Base-by-base conservation (phyloP, 805 yeast genomes). In the Schwanniomyces pseudopolymorphus region DNA sequence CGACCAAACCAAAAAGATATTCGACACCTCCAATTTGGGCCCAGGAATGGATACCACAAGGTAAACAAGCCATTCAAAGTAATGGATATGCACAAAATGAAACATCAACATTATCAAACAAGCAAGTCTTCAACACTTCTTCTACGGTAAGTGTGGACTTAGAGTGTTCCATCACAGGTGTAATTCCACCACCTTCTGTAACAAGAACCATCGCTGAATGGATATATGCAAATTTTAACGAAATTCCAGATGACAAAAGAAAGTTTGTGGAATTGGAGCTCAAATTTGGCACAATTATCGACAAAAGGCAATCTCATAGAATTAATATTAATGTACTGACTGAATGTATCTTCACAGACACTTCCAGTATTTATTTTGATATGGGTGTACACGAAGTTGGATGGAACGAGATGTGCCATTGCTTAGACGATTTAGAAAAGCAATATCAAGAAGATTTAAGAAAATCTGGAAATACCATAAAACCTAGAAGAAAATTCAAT, bases 161-260 rank as follows among this genome's bases (percentile, higher is more conserved):
- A 36, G 75, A 72, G 54, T 70, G 76, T 42, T 79, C 89, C 36
- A 77, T 89, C 14, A 83, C 89, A 0, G 91, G 90, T 4, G 76
- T 86, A 0, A 83, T 83, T 38, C 94, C 94, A 0, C 79, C 87
- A 40, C 89, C 89, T 58, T 92, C 89, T 56, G 72, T 88, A 48
- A 86, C 91, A 5, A 80, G 91, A 58, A 81, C 87, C 27, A 81
- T 91, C 5, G 86, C 94, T 19, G 89, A 85, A 55, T 91, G 97
- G 97, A 76, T 91, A 7, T 90, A 86, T 73, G 90, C 95, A 16
- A 85, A 87, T 51, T 74, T 89, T 40, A 75, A 76, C 39, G 87
- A 87, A 27, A 77, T 88, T 33, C 78, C 81, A 33, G 70, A 69
- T 19, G 79, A 79, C 35, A 77, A 75, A 56, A 73, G 83, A 19